These are phyloP conservation scores for Suillus lakei DNA, from an alignment of 768 basidiomycete species.

Conservation along the genomic window DNA sequence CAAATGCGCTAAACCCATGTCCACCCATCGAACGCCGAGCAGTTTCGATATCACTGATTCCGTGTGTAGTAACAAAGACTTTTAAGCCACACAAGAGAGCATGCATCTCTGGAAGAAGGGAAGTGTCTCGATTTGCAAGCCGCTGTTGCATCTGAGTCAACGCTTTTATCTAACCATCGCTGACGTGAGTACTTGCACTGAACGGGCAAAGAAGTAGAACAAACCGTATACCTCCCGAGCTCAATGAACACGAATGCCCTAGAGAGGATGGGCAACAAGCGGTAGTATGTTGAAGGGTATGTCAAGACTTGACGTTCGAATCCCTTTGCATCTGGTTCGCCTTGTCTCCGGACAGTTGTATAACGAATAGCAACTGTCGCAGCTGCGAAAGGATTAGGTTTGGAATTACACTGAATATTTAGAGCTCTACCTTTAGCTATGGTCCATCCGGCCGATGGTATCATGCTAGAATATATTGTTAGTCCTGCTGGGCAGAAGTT, in stretches of 20 bases:
- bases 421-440: conserved; percentile 61
- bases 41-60: conserved; percentile 62
- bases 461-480: conserved; percentile 52
- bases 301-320: conserved; percentile 70
- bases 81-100: conserved; percentile 74
- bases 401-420: not conserved
- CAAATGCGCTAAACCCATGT: conserved; percentile 74
- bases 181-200: not conserved
- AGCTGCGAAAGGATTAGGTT: conserved; percentile 34
- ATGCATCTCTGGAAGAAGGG: conserved; percentile 73
- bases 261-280: conserved; percentile 72
- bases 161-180: conserved; percentile 43
- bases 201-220: conserved; percentile 17
- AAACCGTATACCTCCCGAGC: conserved; percentile 63
- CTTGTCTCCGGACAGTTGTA: conserved; percentile 73
- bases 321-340: conserved; percentile 51
- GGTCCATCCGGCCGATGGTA: conserved; percentile 60
- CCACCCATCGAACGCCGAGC: conserved; percentile 77
- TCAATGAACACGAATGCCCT: conserved; percentile 72
- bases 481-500: not conserved
- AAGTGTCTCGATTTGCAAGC: conserved; percentile 60
- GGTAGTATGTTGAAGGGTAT: conserved; percentile 76
- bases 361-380: conserved; percentile 74
- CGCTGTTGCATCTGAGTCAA: conserved; percentile 55
- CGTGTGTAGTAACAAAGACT: conserved; percentile 55